A percentile compares a stretch with the other conserved stretches of the same genome.
Evolutionary conservation across 2,329 filamentous ascomycete species (phyloP).

Genomic region (Emmonsiellopsis sp.): DNA sequence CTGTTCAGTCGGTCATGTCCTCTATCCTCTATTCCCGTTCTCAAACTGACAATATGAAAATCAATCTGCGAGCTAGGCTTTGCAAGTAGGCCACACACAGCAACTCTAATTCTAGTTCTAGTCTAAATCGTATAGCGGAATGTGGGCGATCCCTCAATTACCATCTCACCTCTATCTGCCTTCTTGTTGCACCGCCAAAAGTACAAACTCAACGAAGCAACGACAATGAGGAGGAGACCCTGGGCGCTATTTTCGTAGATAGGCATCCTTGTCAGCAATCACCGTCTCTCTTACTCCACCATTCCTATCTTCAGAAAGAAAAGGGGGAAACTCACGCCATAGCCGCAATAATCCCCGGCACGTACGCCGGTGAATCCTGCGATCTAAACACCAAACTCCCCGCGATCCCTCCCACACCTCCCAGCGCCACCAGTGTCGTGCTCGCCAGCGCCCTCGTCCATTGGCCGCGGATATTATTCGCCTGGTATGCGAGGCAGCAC

Average conservation of each 20-base stretch:
- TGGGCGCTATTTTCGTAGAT: conserved; percentile 20
- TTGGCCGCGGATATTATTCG: conserved; percentile 79
- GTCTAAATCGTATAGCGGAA: conserved; percentile 28
- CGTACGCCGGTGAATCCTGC: conserved; percentile 26
- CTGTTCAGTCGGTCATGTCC: no score
- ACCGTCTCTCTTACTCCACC: background rate
- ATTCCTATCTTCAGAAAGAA: background rate
- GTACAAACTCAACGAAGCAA: conserved; percentile 19
- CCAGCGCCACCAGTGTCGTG: conserved; percentile 65
- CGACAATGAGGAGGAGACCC: conserved; percentile 23
- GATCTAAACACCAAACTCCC: conserved; percentile 62
- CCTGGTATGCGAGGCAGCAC: conserved; percentile 66
- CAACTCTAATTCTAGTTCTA: no score
- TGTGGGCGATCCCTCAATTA: conserved; percentile 25
- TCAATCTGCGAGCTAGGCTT: no score
- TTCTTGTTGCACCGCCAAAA: conserved; percentile 25
- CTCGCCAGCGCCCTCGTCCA: conserved; percentile 79
- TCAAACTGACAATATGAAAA: no score
- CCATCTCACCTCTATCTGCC: conserved; percentile 23
- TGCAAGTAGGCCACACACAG: no score
- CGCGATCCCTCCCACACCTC: conserved; percentile 69
- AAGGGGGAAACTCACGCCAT: conserved; percentile 13
- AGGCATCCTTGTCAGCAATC: conserved; percentile 31
- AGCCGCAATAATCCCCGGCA: conserved; percentile 25
- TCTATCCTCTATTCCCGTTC: no score